Conservation (phyloP, 2,329 filamentous ascomycete genomes). For the Pseudogymnoascus sp. region DNA sequence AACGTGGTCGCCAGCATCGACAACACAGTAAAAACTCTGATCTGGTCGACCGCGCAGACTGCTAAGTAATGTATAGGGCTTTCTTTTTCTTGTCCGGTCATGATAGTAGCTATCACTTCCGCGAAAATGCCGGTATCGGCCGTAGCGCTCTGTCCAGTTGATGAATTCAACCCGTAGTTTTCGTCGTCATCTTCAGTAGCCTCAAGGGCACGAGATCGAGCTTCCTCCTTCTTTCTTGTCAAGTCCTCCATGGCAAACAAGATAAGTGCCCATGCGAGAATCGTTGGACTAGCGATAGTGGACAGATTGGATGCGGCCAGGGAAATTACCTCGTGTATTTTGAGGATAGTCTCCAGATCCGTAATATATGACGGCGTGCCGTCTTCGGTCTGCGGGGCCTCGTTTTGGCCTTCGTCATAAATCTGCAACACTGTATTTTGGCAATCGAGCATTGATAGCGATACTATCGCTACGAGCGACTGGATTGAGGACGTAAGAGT, state of each 20-base stretch:
- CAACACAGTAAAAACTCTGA: conserved; percentile 41
- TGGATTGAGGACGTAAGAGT: conserved; percentile 54
- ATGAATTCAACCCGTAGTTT: conserved; percentile 14
- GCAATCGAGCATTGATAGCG: conserved; percentile 55
- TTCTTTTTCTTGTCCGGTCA: conserved; percentile 25
- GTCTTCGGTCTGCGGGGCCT: conserved; percentile 26
- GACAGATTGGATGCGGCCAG: conserved; percentile 47
- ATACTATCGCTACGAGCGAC: conserved; percentile 60
- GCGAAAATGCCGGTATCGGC: conserved; percentile 30
- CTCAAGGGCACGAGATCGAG: conserved; percentile 18
- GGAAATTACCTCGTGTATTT: conserved; percentile 64
- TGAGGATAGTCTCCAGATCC: conserved; percentile 59
- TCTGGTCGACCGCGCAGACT: conserved; percentile 36
- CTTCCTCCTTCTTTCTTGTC: conserved; percentile 52
- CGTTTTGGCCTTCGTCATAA: conserved; percentile 31
- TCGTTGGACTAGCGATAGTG: conserved; percentile 60
- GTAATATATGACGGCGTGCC: conserved; percentile 53
- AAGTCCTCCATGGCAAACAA: conserved; percentile 59
- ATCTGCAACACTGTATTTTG: conserved; percentile 50
- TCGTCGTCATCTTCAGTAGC: conserved; percentile 1
- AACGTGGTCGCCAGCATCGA: conserved; percentile 35
- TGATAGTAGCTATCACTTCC: conserved; percentile 37
- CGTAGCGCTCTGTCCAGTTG: not conserved
- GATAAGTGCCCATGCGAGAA: conserved; percentile 76
- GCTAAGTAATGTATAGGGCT: conserved; percentile 40